Percentiles rank a stretch among this genome's conserved stretches.
Conservation (phyloP, 352 stramenopile species). For the Pythium dissotocum region DNA sequence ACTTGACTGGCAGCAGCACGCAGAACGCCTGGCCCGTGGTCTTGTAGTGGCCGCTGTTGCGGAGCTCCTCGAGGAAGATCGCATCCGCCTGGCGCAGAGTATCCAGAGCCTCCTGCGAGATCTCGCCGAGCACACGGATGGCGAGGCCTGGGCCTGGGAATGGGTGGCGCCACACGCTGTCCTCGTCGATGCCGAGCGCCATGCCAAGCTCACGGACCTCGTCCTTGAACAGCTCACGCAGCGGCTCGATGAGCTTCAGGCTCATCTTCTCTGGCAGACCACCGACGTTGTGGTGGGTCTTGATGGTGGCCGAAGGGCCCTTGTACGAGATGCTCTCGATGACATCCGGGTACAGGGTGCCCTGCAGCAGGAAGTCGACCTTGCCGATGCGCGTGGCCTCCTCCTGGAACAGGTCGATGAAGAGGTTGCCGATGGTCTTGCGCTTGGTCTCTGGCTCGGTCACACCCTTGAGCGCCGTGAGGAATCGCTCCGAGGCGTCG, state of each 20-base stretch:
- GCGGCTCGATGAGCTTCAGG: slow-evolving; percentile 98
- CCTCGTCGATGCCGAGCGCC: slow-evolving; percentile 96
- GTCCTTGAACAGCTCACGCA: slow-evolving; percentile 99
- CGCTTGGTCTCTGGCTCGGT: slow-evolving; percentile 98
- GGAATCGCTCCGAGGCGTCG: slow-evolving; percentile 96
- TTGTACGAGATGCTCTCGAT: slow-evolving; percentile 99
- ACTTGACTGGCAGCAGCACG: slow-evolving; percentile 96
- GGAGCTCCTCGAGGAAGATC: slow-evolving; percentile 98
- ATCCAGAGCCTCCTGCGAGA: slow-evolving; percentile 93
- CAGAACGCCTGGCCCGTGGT: slow-evolving; percentile 99
- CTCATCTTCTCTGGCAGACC: slow-evolving; percentile 98
- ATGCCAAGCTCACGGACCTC: slow-evolving; percentile 97
- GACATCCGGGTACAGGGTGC: slow-evolving; percentile 99
- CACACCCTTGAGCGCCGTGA: slow-evolving; percentile 91
- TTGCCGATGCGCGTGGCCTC: slow-evolving; percentile 83
- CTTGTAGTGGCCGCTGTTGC: slow-evolving; percentile 95
- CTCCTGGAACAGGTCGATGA: slow-evolving; percentile 99
- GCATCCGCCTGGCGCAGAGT: slow-evolving; percentile 97
- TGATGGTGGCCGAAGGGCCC: slow-evolving; percentile 97
- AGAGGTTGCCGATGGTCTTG: slow-evolving; percentile 98
- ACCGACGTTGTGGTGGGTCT: slow-evolving; percentile 99
- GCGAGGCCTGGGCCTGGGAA: slow-evolving; percentile 98
- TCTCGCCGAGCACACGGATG: slow-evolving; percentile 98
- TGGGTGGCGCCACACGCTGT: slow-evolving; percentile 97
- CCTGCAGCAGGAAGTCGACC: slow-evolving; percentile 96